A percentile compares a stretch with the other conserved stretches of the same genome.
Conservation (phyloP, 139 green algal genomes). For the Closterium sp. region DNA sequence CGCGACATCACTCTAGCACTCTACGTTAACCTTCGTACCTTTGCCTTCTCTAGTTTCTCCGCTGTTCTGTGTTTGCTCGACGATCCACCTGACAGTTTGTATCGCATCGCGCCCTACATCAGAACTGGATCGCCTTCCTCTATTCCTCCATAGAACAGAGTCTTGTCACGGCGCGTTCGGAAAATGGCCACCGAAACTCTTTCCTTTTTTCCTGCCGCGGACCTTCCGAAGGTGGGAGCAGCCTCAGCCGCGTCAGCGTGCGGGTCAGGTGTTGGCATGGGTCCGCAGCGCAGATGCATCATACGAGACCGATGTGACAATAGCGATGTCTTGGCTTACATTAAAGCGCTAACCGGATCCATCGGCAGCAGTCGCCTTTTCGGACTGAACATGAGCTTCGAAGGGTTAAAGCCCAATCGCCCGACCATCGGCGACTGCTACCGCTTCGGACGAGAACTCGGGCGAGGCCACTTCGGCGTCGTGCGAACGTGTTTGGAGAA, state of each 20-base stretch:
- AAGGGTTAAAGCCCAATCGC: neutral
- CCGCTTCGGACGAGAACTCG: conserved; percentile 22
- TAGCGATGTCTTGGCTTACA: neutral
- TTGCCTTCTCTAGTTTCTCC: neutral
- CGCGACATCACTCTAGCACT: too few relatives aligned
- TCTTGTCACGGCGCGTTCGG: neutral
- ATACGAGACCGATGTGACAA: neutral
- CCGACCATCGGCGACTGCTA: neutral
- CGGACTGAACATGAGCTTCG: neutral
- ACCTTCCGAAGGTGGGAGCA: neutral
- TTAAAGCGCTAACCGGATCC: neutral
- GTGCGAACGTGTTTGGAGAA: neutral
- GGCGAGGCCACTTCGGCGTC: conserved; percentile 34
- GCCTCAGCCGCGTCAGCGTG: neutral
- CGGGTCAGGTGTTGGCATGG: neutral
- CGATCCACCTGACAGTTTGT: too few relatives aligned
- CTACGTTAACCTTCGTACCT: too few relatives aligned
- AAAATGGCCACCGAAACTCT: neutral
- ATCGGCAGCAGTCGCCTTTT: neutral
- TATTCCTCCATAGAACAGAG: neutral
- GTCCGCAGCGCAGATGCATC: neutral
- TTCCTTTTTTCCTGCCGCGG: neutral
- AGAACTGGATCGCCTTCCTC: neutral
- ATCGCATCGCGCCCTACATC: neutral
- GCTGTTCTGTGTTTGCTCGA: neutral